phyloP scores from a whole-genome alignment of 106 monocot species.

The Gastrodia elata region DNA sequence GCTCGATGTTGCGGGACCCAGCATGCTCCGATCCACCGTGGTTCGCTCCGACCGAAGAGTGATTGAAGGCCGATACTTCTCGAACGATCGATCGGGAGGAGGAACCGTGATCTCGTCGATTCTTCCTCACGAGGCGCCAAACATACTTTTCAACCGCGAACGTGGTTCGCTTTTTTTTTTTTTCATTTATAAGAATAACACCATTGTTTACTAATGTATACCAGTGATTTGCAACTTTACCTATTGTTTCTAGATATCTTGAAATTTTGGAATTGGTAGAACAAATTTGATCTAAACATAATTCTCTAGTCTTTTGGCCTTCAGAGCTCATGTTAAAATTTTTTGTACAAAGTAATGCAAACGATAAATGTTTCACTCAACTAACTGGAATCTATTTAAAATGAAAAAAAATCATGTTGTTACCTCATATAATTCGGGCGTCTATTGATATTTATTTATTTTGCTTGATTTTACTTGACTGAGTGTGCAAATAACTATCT shows the following conservation, averaged over 20 bases:
- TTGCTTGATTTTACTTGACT: conserved; percentile 1
- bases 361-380: neutral
- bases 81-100: too few species aligned
- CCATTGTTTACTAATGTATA: neutral
- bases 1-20: too few species aligned
- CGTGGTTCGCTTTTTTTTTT: too few species aligned
- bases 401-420: neutral
- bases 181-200: too few species aligned
- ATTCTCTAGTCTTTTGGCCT: neutral
- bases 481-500: conserved; percentile 2
- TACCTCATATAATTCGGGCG: neutral
- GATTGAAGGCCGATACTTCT: too few species aligned
- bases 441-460: neutral
- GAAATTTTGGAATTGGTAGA: neutral
- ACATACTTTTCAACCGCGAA: too few species aligned
- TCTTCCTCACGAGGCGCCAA: too few species aligned
- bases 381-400: neutral
- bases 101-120: too few species aligned
- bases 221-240: neutral
- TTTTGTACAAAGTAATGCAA: neutral
- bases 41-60: too few species aligned
- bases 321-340: neutral
- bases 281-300: neutral
- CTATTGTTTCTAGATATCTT: neutral
- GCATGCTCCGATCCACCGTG: too few species aligned